Evolutionary conservation across 2,329 filamentous ascomycete genomes (phyloP).

Genomic region (Dothiorella sarmentorum): DNA sequence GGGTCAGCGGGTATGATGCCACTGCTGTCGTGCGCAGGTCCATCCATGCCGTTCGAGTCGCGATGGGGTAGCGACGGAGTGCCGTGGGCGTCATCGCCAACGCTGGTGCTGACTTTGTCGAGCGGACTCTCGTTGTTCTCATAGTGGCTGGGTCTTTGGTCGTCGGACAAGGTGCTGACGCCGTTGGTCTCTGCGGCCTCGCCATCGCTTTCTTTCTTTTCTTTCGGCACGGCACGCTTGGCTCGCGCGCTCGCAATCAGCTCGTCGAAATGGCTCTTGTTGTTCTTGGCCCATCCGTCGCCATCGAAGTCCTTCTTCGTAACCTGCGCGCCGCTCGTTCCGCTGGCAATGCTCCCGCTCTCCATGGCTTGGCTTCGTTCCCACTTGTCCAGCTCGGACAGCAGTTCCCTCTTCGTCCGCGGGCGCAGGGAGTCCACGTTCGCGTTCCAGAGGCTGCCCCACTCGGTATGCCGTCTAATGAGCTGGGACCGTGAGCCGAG

Average conservation of each 20-base stretch:
- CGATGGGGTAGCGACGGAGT: neutral
- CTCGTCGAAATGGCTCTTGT: constrained; percentile 72
- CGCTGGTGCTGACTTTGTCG: neutral
- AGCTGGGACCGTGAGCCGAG: constrained; percentile 66
- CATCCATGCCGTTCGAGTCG: neutral
- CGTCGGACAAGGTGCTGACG: neutral
- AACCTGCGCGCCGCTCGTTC: constrained; percentile 46
- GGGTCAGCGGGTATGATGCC: too few relatives aligned
- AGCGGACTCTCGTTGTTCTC: neutral
- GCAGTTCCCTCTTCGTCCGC: constrained; percentile 65
- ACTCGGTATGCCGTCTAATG: constrained; percentile 81
- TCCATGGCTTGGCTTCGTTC: constrained; percentile 73
- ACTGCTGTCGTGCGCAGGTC: neutral
- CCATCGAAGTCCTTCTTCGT: constrained; percentile 89
- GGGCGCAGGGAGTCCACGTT: constrained; percentile 84
- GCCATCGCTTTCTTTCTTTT: constrained; percentile 19
- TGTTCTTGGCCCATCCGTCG: constrained; percentile 67
- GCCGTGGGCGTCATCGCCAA: neutral
- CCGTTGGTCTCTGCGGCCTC: neutral
- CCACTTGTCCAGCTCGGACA: constrained; percentile 80
- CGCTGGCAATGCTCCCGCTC: constrained; percentile 31
- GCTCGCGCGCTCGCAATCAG: constrained; percentile 73
- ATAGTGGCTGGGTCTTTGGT: neutral
- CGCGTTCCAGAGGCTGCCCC: constrained; percentile 93
- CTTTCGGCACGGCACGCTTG: constrained; percentile 43